phyloP scores from a whole-genome alignment of 108 stramenopile species.

The Bacterosira constricta region DNA sequence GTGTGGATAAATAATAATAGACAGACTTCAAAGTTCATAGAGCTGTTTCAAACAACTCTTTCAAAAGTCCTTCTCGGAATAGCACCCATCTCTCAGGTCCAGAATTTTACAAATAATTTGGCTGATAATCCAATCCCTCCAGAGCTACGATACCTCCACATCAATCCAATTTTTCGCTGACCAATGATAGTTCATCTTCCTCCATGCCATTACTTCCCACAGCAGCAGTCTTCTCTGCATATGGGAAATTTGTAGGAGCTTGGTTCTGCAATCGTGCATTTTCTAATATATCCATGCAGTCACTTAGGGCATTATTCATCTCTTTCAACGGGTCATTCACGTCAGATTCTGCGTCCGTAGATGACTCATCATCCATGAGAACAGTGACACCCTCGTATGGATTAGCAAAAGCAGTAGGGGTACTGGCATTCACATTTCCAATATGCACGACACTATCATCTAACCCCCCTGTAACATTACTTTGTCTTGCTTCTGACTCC shows the following conservation, averaged over 20 bases:
- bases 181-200: not conserved
- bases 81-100: too few relatives aligned
- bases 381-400: conserved; percentile 1
- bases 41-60: too few relatives aligned
- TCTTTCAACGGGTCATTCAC: conserved; percentile 9
- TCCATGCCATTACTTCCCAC: not conserved
- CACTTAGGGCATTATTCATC: conserved; percentile 27
- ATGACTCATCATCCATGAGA: not conserved
- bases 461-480: too few relatives aligned
- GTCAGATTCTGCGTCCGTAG: not conserved
- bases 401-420: not conserved
- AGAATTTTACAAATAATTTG: too few relatives aligned
- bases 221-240: not conserved
- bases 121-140: too few relatives aligned
- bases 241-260: not conserved
- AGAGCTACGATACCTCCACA: too few relatives aligned
- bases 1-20: too few relatives aligned
- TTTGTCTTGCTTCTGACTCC: too few relatives aligned
- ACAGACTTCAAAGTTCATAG: too few relatives aligned
- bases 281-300: conserved; percentile 38
- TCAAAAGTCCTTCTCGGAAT: too few relatives aligned
- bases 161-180: not conserved
- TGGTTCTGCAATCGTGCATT: conserved; percentile 9
- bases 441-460: conserved; percentile 6
- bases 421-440: not conserved